Base-by-base conservation (phyloP, 2,329 filamentous ascomycete genomes). In the Shiraia sp. region DNA sequence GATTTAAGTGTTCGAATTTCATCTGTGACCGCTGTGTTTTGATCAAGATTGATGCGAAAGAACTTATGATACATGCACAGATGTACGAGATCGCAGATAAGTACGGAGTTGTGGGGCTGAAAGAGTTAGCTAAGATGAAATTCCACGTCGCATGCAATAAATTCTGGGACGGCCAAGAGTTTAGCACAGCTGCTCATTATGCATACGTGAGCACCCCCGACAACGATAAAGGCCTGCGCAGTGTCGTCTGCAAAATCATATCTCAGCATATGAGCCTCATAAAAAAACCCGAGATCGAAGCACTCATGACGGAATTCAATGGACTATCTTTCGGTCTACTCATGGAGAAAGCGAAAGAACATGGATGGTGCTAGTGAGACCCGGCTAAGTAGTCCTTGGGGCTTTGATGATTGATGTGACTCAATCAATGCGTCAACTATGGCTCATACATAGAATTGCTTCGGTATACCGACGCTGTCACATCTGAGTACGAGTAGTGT, bases 171-270 rank as follows among this genome's bases (percentile, higher is more conserved):
- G 38, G 47, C 3, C 7, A 33, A 4, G 39, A 53, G 8, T 56
- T 71, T n/a, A 22, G 54, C 0, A 35, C 48, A 13, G 57, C 65
- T 0, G 63, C 63, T 10, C 39, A 59, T 6, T 23, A 49, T 10
- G 51, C 38, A 1, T 68, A 61, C 25, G 54, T 45, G 8, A 54
- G 50, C 0, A 68, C 63, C 1, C 48, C 53, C 0, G 48, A 61
- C 1, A n/a, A 42, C 1, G 60, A 69, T 41, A 62, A 57, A 22
- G 64, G 57, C 3, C 43, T 70, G 34, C 49, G 66, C n/a, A 47
- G 63, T 16, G 51, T 61, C 3, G 54, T 67, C 4, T 44, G 51
- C 8, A 42, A 57, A 10, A 63, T 47, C 1, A 49, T 69, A 5
- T 43, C 50, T 2, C 44, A 48, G 31, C 57, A 65, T 28, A 41